phyloP scores from a whole-genome alignment of 768 basidiomycete species.

The Lentinula detonsa region DNA sequence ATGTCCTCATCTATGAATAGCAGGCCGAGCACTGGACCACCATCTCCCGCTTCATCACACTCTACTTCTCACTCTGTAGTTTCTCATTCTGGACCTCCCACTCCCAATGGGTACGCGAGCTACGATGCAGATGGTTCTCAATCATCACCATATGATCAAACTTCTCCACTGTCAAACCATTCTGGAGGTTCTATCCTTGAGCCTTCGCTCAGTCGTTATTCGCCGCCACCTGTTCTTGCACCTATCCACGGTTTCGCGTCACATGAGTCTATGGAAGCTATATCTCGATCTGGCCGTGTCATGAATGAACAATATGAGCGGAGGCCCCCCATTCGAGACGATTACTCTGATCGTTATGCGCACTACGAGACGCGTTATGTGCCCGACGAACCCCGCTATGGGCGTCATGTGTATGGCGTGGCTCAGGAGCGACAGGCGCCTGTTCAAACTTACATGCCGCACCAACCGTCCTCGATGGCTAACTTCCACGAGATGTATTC shows the following conservation, averaged over 20 bases:
- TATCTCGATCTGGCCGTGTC: background rate
- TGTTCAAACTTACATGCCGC: background rate
- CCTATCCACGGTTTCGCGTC: slow-evolving; percentile 37
- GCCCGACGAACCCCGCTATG: slow-evolving; percentile 3
- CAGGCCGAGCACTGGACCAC: slow-evolving; percentile 27
- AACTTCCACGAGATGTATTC: background rate
- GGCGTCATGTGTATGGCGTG: background rate
- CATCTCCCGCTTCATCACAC: slow-evolving; percentile 47
- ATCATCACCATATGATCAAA: background rate
- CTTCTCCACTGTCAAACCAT: slow-evolving; percentile 29
- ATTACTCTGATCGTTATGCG: background rate
- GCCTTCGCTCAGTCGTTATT: slow-evolving; percentile 29
- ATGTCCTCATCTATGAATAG: background rate
- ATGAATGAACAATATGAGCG: background rate
- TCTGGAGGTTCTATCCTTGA: slow-evolving; percentile 18
- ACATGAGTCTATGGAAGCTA: background rate
- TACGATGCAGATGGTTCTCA: background rate
- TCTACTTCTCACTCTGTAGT: slow-evolving; percentile 26
- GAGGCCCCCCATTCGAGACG: background rate
- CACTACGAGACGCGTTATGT: background rate
- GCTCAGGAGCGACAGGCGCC: background rate
- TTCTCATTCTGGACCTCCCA: slow-evolving; percentile 4
- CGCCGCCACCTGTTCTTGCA: slow-evolving; percentile 50
- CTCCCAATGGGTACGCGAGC: background rate
- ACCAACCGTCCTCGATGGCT: background rate